These are phyloP conservation scores for Fomes fomentarius DNA, from an alignment of 1,284 basidiomycete species.

Conservation along the genomic window DNA sequence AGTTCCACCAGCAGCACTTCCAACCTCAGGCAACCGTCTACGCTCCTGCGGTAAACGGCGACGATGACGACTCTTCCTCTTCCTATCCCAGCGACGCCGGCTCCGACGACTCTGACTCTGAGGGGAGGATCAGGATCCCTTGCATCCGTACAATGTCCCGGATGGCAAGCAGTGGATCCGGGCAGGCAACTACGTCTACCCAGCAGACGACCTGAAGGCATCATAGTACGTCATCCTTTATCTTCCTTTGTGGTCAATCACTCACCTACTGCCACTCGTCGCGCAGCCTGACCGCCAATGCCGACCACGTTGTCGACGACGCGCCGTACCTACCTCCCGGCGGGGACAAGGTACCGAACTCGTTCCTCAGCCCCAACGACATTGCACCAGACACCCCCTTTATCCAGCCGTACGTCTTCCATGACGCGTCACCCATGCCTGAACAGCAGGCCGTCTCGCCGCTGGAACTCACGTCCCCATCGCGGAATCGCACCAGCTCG, in stretches of 20 bases:
- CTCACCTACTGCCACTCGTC: constrained; percentile 5
- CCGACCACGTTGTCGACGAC: constrained; percentile 5
- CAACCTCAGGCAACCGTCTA: constrained; percentile 1
- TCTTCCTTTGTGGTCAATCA: neutral
- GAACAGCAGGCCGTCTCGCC: constrained; percentile 5
- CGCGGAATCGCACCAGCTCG: neutral
- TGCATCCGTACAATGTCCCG: constrained; percentile 17
- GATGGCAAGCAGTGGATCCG: constrained; percentile 11
- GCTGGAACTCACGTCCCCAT: neutral
- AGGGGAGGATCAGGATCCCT: constrained; percentile 18
- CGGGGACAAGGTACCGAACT: neutral
- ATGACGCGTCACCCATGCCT: constrained; percentile 2
- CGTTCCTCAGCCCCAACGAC: constrained; percentile 5
- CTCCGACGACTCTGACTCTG: constrained; percentile 12
- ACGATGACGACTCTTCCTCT: constrained; percentile 8
- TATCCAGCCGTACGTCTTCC: constrained; percentile 9
- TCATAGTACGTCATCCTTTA: constrained; percentile 9
- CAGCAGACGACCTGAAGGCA: constrained; percentile 13
- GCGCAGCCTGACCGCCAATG: constrained; percentile 1
- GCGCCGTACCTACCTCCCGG: constrained; percentile 16
- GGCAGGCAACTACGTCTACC: constrained; percentile 15
- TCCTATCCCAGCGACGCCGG: constrained; percentile 13
- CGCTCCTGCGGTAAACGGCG: neutral
- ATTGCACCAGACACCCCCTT: neutral
- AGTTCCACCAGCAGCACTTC: constrained; percentile 14